These are phyloP conservation scores for Hanseniaspora jakobsenii DNA, from an alignment of 805 yeast genomes.

Conservation along the genomic window DNA sequence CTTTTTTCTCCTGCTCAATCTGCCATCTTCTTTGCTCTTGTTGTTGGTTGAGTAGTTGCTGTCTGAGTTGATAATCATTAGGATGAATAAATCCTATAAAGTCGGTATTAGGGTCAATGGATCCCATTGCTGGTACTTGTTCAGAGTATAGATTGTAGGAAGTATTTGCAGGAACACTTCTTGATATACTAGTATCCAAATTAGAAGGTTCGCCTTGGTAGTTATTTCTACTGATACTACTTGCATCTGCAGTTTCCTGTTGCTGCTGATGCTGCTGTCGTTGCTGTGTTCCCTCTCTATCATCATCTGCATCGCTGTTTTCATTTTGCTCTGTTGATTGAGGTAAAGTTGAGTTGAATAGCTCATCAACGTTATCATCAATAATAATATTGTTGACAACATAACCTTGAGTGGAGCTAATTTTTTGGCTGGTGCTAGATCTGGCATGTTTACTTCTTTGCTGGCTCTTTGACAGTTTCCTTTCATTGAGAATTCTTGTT, in stretches of 20 bases:
- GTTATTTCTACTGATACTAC: too few relatives aligned
- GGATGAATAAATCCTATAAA: slow-evolving; percentile 23
- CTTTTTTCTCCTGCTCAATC: slow-evolving; percentile 25
- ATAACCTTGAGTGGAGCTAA: slow-evolving; percentile 31
- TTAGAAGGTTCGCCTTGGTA: too few relatives aligned
- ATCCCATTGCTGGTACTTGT: not conserved
- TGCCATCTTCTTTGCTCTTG: slow-evolving; percentile 26
- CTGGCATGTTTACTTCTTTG: slow-evolving; percentile 22
- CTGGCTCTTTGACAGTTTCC: slow-evolving; percentile 16
- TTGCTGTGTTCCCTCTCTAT: not conserved
- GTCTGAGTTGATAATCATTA: slow-evolving; percentile 29
- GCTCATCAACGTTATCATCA: slow-evolving; percentile 12
- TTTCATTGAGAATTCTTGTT: slow-evolving; percentile 32
- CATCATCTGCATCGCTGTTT: not conserved
- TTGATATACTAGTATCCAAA: too few relatives aligned
- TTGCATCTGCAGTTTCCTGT: not conserved
- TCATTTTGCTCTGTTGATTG: not conserved
- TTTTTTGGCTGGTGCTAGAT: slow-evolving; percentile 26
- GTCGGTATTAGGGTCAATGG: slow-evolving; percentile 9
- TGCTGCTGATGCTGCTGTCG: not conserved
- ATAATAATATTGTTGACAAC: slow-evolving; percentile 16
- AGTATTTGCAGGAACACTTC: slow-evolving; percentile 4
- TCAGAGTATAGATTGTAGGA: slow-evolving; percentile 7
- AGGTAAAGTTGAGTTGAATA: not conserved
- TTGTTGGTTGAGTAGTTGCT: slow-evolving; percentile 26